phyloP scores from a whole-genome alignment of 371 early-diverging fungal species.

The Mortierella sp. region DNA sequence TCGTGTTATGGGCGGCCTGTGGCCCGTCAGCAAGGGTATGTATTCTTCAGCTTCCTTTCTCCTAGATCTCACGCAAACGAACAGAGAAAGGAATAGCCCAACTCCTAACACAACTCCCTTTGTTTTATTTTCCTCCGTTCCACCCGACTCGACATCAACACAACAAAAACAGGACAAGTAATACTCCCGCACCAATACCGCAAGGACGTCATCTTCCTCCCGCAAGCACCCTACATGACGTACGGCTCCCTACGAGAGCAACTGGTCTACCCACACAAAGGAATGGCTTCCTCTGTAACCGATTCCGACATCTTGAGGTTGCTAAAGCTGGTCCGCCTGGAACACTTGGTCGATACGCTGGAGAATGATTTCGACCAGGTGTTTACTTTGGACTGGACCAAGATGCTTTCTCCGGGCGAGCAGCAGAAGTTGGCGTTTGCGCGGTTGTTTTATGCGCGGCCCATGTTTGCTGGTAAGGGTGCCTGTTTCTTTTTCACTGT shows the following conservation, averaged over 20 bases:
- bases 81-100: neutral
- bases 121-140: neutral
- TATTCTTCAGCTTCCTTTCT: too few species aligned
- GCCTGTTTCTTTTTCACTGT: neutral
- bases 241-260: constrained; percentile 83
- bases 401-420: constrained; percentile 84
- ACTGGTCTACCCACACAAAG: constrained; percentile 65
- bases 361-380: constrained; percentile 62
- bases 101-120: neutral
- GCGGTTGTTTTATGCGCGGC: constrained; percentile 75
- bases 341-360: constrained; percentile 63
- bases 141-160: neutral
- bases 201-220: constrained; percentile 72
- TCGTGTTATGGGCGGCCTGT: constrained; percentile 80
- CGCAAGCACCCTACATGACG: constrained; percentile 77
- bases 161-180: constrained; percentile 38
- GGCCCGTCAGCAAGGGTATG: constrained; percentile 71
- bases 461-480: constrained; percentile 74
- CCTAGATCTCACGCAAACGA: too few species aligned
- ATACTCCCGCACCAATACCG: constrained; percentile 42
- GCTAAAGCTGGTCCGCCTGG: constrained; percentile 65
- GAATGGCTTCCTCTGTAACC: constrained; percentile 60
- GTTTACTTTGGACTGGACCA: constrained; percentile 74
- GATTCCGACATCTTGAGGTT: constrained; percentile 65
- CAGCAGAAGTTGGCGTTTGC: constrained; percentile 81